phyloP scores from a whole-genome alignment of 1,284 basidiomycete genomes.

The Puccinia brachypodii region DNA sequence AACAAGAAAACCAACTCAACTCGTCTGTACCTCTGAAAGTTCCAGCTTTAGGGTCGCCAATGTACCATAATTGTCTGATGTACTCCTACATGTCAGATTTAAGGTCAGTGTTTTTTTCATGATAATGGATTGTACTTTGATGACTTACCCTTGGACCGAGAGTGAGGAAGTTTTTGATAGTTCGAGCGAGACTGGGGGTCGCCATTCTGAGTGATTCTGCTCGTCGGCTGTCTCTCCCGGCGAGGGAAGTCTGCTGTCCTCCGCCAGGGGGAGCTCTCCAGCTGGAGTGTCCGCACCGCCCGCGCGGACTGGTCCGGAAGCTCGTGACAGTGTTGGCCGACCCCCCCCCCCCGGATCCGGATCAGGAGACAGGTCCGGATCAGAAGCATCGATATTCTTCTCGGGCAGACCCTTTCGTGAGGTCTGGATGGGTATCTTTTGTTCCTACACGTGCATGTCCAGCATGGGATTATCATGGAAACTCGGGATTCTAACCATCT shows the following conservation, averaged over 20 bases:
- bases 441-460: no score
- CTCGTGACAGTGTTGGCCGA: background rate
- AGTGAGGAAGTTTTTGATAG: constrained; percentile 33
- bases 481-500: no score
- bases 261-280: background rate
- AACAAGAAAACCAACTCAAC: constrained; percentile 61
- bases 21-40: constrained; percentile 75
- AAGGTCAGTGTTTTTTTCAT: background rate
- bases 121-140: background rate
- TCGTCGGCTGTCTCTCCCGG: background rate
- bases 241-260: background rate
- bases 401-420: no score
- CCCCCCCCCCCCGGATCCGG: background rate
- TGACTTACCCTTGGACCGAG: constrained; percentile 43
- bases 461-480: no score
- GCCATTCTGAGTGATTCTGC: background rate
- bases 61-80: constrained; percentile 62
- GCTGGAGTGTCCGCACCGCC: background rate
- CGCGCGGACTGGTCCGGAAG: background rate
- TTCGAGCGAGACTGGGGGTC: constrained; percentile 37
- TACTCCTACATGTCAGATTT: constrained; percentile 27
- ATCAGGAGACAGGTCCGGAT: background rate
- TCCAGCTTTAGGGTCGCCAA: constrained; percentile 85
- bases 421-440: no score
- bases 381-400: no score